phyloP scores from a whole-genome alignment of 768 basidiomycete genomes.

The Lentinula detonsa region DNA sequence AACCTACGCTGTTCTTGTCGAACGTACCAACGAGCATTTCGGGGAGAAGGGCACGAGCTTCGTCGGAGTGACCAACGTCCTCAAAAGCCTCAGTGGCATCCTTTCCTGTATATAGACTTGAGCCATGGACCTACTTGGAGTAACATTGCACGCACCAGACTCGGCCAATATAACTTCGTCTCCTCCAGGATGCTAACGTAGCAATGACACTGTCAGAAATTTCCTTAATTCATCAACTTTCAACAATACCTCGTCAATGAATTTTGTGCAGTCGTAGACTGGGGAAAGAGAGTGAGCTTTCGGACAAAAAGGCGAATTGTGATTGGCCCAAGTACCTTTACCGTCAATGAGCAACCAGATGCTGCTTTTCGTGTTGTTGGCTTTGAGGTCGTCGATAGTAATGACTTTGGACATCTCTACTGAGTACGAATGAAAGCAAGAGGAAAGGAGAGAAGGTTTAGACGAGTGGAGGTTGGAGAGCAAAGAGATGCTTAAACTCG shows the following conservation, averaged over 20 bases:
- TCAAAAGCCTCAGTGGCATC: slow-evolving; percentile 99
- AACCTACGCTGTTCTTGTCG: slow-evolving; percentile 59
- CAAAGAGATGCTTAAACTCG: slow-evolving; percentile 17
- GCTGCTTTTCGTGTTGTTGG: slow-evolving; percentile 66
- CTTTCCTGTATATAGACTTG: slow-evolving; percentile 48
- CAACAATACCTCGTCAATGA: slow-evolving; percentile 82
- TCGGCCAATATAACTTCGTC: slow-evolving; percentile 97
- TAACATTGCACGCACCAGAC: slow-evolving; percentile 55
- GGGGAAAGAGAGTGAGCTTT: slow-evolving; percentile 14
- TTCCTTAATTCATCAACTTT: slow-evolving; percentile 8
- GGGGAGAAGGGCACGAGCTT: slow-evolving; percentile 82
- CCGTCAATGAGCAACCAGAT: slow-evolving; percentile 80
- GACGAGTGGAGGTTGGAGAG: slow-evolving; percentile 15
- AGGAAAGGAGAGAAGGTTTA: slow-evolving; percentile 13
- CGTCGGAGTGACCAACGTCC: slow-evolving; percentile 98
- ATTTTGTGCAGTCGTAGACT: slow-evolving; percentile 94
- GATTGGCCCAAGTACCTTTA: slow-evolving; percentile 61
- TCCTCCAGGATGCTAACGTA: slow-evolving; percentile 83
- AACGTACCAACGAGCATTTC: slow-evolving; percentile 81
- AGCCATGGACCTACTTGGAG: background rate
- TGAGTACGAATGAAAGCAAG: slow-evolving; percentile 14
- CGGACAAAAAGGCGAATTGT: slow-evolving; percentile 24
- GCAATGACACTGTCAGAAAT: background rate
- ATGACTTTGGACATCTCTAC: slow-evolving; percentile 48
- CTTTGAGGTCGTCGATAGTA: slow-evolving; percentile 72